Base-by-base conservation (phyloP, 805 yeast species). In the Saccharomycopsis synnaedendra region DNA sequence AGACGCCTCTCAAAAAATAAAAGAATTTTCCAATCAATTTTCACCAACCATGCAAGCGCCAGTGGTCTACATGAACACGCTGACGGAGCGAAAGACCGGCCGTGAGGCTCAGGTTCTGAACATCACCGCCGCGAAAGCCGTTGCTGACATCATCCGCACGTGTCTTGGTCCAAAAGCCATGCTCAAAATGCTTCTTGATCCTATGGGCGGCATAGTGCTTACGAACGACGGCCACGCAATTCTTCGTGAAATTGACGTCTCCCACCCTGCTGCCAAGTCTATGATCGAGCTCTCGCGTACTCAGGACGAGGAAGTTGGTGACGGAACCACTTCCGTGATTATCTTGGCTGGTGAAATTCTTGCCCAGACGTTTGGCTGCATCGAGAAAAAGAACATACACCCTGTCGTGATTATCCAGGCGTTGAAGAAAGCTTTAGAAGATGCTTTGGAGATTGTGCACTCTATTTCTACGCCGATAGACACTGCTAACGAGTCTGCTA, bases 191-290 rank as follows among this genome's bases (percentile, higher is more conserved):
- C 72, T 93, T 47, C 72, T 93, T 54, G 99, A 93, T 63, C 99
- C 99, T 49, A 68, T 69, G 74, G 90, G 93, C 33, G 98, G 98
- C 33, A 85, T 93, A 56, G 97, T 90, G 10, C 72, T 93, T 55
- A 93, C 99, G 49, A 93, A 93, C 66, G 99, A 93, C 64, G 99
- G 99, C 9, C 98, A 93, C 66, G 98, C 99, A 11, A 93, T 93
- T 57, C 71, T 93, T 57, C 78, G 99, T 61, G 99, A 93, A 64
- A 93, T 93, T 57, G 97, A 90, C 62, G 95, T 85, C 48, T 88
- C 96, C 3, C 98, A 93, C 64, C 98, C 99, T 7, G 99, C 98
- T 4, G 99, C 99, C 42, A 93, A 93, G 68, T 84, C 95, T 33
- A 93, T 93, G 97, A 85, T 93, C 61, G 98, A 93, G 68, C 76